Percentiles rank a stretch among this genome's conserved stretches.
Conservation (phyloP, 805 yeast genomes). For the Candida endomychidarum region DNA sequence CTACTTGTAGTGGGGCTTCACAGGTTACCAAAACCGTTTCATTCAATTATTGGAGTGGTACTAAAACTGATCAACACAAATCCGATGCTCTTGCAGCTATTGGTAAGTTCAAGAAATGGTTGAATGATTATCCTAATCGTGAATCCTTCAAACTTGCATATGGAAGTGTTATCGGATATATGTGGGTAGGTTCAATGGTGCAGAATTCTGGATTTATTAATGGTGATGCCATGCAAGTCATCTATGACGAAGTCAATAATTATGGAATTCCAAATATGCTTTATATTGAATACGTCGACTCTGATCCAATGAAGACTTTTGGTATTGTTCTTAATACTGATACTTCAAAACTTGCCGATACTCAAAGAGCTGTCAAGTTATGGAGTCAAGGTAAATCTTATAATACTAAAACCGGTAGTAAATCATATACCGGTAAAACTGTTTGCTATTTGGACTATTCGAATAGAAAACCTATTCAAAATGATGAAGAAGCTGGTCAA, state of each 20-base stretch:
- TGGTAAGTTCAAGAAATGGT: slow-evolving; percentile 9
- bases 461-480: slow-evolving; percentile 10
- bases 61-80: slow-evolving; percentile 12
- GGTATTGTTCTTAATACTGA: slow-evolving; percentile 16
- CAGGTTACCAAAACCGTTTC: slow-evolving; percentile 9
- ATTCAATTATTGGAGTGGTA: slow-evolving; percentile 14
- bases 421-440: slow-evolving; percentile 5
- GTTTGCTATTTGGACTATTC: slow-evolving; percentile 12
- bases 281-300: slow-evolving; percentile 14
- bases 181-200: slow-evolving; percentile 19
- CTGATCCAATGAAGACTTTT: slow-evolving; percentile 15
- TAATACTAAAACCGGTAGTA: slow-evolving; percentile 12
- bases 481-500: slow-evolving; percentile 14
- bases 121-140: slow-evolving; percentile 10
- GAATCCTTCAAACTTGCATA: slow-evolving; percentile 9
- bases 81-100: slow-evolving; percentile 11
- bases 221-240: slow-evolving; percentile 9
- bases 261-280: slow-evolving; percentile 14
- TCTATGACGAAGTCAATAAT: slow-evolving; percentile 11
- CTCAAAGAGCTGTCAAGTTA: slow-evolving; percentile 15
- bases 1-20: slow-evolving; percentile 7
- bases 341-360: slow-evolving; percentile 5
- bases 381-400: slow-evolving; percentile 15
- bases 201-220: slow-evolving; percentile 14
- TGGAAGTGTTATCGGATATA: slow-evolving; percentile 15